Evolutionary conservation across 208 protist species (phyloP), one percentile per base, ranked within the genome.

Genomic region (Acanthamoeba castellanii): DNA sequence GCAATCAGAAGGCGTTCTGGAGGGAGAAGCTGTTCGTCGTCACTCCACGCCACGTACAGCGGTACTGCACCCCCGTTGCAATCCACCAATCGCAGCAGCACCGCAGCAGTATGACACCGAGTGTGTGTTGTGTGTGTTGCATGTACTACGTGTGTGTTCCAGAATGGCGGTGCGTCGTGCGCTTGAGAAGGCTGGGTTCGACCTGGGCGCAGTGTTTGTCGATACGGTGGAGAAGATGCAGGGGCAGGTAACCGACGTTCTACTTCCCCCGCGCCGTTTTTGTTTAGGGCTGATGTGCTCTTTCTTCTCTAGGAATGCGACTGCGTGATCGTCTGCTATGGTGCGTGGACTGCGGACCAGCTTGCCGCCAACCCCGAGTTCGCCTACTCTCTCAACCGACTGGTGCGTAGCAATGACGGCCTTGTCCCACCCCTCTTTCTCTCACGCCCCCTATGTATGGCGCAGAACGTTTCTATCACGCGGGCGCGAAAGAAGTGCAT

Each of bases 141-240:
- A n/a, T n/a, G n/a, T n/a, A n/a, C 2, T 8, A 22, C 55, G 8
- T 61, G 27, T 27, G 27, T 27, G n/a, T 5, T 70, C 11, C 37
- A 78, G 70, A 14, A 47, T 78, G 70, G 70, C 70, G 9, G 70
- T 78, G 14, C 70, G 70, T 22, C 70, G 70, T 7, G 70, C 70
- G 9, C 34, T 78, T 4, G 70, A 37, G 32, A 78, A 47, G 37
- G 70, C 70, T 9, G 70, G 70, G 3, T 78, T 78, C 34, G 70
- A 78, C 20, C 70, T 78, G 32, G 70, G 70, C 34, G 70, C 70
- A 27, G 70, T 78, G 70, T 78, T 78, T 25, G 70, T 78, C 1
- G 70, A 78, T 13, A 78, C 70, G 25, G 70, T 78, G 70, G 70
- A 78, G 70, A 78, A 78, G 70, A 78, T 78, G 70, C 70, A 78